Evolutionary conservation across 2,329 filamentous ascomycete species (phyloP).

Genomic region (Calonectria hongkongensis): DNA sequence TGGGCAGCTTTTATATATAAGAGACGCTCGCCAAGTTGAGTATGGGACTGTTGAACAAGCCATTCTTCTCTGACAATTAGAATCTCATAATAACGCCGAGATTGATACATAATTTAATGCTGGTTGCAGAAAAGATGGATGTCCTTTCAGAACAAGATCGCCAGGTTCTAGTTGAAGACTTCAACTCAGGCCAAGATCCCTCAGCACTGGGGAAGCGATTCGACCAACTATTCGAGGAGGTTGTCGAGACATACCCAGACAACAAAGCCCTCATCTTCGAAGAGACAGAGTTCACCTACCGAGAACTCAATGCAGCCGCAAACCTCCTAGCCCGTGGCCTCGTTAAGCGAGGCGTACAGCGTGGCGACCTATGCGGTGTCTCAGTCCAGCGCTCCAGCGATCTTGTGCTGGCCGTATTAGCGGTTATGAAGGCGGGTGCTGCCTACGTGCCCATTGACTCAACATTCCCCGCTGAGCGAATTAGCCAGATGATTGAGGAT

Average conservation of each 20-base stretch:
- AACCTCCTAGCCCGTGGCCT: neutral
- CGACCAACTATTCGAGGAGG: neutral
- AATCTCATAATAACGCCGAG: no score
- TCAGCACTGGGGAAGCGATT: no score
- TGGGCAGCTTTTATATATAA: no score
- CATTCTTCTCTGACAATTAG: no score
- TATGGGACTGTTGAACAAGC: no score
- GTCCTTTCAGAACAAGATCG: no score
- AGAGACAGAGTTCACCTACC: neutral
- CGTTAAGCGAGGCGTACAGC: neutral
- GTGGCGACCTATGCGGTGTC: neutral
- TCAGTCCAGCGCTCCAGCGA: neutral
- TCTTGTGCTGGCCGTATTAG: neutral
- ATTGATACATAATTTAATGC: no score
- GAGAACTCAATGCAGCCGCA: neutral
- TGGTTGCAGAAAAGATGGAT: no score
- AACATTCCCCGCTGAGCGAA: neutral
- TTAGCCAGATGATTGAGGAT: neutral
- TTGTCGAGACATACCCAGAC: neutral
- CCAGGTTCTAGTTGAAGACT: no score
- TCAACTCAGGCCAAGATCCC: no score
- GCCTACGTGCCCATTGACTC: neutral
- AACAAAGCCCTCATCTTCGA: neutral
- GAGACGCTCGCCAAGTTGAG: no score
- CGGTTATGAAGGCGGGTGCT: neutral